Evolutionary conservation across 2,329 filamentous ascomycete genomes (phyloP).

Genomic region (Fusarium sp.): DNA sequence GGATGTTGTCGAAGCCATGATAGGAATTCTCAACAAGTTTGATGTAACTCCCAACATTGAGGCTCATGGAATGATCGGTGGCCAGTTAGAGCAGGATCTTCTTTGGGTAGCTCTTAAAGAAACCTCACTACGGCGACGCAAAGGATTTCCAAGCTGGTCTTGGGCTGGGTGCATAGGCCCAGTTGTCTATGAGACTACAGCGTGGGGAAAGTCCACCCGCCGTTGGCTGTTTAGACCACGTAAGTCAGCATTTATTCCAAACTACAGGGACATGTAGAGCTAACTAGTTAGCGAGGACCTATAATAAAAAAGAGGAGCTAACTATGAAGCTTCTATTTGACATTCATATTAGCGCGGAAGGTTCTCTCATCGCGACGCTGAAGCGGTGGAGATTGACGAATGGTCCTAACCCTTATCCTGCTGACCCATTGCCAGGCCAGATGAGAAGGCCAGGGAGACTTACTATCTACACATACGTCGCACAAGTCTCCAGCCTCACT

Average conservation of each 20-base stretch:
- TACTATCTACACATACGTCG: background rate
- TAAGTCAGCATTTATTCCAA: background rate
- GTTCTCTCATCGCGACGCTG: rapidly evolving
- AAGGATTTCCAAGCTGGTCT: background rate
- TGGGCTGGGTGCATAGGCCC: background rate
- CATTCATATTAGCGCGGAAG: background rate
- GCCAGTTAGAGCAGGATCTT: background rate
- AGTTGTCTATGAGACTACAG: background rate
- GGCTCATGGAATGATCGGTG: background rate
- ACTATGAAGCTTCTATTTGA: rapidly evolving
- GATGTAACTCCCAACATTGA: background rate
- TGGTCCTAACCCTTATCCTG: background rate
- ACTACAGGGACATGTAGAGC: background rate
- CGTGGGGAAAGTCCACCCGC: background rate
- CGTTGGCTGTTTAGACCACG: background rate
- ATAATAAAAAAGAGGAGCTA: background rate
- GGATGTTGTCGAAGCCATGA: background rate
- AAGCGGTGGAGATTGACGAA: rapidly evolving
- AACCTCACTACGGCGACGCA: background rate
- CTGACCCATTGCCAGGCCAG: rapidly evolving
- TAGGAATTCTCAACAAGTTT: background rate
- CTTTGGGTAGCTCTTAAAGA: background rate
- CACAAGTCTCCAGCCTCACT: background rate
- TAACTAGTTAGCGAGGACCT: background rate
- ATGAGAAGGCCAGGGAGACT: background rate